Percentiles rank a stretch among this genome's conserved stretches.
phyloP scores from a whole-genome alignment of 2,329 filamentous ascomycete species.

The Metarhizium sp. region DNA sequence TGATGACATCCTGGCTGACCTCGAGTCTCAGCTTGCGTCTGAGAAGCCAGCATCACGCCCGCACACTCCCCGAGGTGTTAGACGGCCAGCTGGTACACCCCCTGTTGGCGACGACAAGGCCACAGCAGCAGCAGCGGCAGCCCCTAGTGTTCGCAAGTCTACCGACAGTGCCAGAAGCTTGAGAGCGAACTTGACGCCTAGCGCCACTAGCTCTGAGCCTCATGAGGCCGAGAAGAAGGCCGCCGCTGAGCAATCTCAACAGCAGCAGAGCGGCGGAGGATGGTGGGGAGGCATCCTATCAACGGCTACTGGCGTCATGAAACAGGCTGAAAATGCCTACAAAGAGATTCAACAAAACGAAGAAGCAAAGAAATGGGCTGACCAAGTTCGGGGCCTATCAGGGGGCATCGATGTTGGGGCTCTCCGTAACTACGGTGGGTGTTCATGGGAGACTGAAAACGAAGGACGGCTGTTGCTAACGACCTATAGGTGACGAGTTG shows the following conservation, averaged over 20 bases:
- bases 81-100: slow-evolving; percentile 38
- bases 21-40: slow-evolving; percentile 63
- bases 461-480: not conserved
- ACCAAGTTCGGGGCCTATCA: slow-evolving; percentile 67
- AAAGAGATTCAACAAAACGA: slow-evolving; percentile 95
- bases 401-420: slow-evolving; percentile 59
- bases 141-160: slow-evolving; percentile 51
- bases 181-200: slow-evolving; percentile 63
- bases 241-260: slow-evolving; percentile 32
- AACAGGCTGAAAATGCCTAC: slow-evolving; percentile 85
- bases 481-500: slow-evolving; percentile 66
- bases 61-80: slow-evolving; percentile 62
- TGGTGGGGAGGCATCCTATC: slow-evolving; percentile 87
- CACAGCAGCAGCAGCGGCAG: slow-evolving; percentile 7
- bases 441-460: not conserved
- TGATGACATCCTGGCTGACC: slow-evolving; percentile 77
- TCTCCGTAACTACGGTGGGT: slow-evolving; percentile 41
- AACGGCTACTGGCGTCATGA: slow-evolving; percentile 76
- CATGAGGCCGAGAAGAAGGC: slow-evolving; percentile 48
- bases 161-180: slow-evolving; percentile 66
- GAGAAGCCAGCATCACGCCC: slow-evolving; percentile 67
- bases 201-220: slow-evolving; percentile 52
- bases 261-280: slow-evolving; percentile 47
- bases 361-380: slow-evolving; percentile 91
- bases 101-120: slow-evolving; percentile 56